Evolutionary conservation across 805 yeast genomes (phyloP), one percentile per base, ranked within the genome.

Genomic region (Teunomyces pallodes): DNA sequence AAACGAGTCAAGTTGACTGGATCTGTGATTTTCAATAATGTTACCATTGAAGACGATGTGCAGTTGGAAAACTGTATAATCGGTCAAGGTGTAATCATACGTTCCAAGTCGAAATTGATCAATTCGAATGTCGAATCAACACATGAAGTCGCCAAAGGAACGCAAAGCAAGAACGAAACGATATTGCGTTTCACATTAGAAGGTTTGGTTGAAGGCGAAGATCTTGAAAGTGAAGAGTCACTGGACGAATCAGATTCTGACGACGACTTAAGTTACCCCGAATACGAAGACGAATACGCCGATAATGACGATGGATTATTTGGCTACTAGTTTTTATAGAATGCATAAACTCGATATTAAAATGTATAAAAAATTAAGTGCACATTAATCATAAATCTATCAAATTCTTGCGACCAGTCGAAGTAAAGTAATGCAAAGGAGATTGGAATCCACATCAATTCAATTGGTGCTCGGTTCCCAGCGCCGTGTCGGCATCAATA

Each of bases 81-180:
- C 45, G 99, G 98, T 12, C 70, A 74, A 36, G 70, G 72, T 42
- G 91, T 85, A 1, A 69, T 67, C n/a, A 76, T 94, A 27, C 84
- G 82, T 29, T 60, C 75, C 46, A 88, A 86, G 65, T 74, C 82
- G 38, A 82, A 78, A 61, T 77, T 94, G 53, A 80, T 83, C 10
- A 86, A 86, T 56, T 92, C 97, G 74, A 84, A 87, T 53, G 86
- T 94, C 24, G 98, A 91, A 65, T 88, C 95, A 8, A 74, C 83
- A 1, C 89, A 84, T 62, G 74, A 73, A 14, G 91, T 94, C 17
- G 74, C 79, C 2, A 71, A 79, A 56, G 83, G 84, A 45, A 71
- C 76, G 9, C 69, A 62, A 38, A 55, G 78, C 26, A 83, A 83
- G 66, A 85, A 86, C 51, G 88, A 83, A 56, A 81, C 83, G 0